Conservation (phyloP, 2,329 filamentous ascomycete species). For the Nemania sp. region DNA sequence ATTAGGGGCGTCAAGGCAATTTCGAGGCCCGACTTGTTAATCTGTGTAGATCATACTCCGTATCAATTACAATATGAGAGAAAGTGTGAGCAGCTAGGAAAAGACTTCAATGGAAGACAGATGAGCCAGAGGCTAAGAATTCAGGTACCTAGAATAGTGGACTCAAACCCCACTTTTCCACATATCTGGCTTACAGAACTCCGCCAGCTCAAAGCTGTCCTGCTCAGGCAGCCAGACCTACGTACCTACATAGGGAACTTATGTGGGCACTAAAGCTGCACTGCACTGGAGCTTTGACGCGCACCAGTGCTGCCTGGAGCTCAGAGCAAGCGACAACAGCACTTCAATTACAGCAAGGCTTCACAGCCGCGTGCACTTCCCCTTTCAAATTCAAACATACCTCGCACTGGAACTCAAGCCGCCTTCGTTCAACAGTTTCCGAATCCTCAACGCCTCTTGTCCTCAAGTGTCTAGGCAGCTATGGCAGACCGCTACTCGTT, state of each 20-base stretch:
- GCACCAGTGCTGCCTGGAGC: slow-evolving; percentile 33
- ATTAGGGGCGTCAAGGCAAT: neutral
- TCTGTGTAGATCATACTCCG: neutral
- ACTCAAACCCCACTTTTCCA: too few species aligned
- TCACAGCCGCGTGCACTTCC: slow-evolving; percentile 24
- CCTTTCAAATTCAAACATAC: slow-evolving; percentile 6
- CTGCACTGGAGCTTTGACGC: slow-evolving; percentile 27
- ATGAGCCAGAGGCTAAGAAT: too few species aligned
- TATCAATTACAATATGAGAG: too few species aligned
- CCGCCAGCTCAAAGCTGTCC: too few species aligned
- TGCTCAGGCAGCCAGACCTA: too few species aligned
- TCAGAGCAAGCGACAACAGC: slow-evolving; percentile 21
- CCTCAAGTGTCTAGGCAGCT: slow-evolving; percentile 35
- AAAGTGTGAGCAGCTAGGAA: neutral
- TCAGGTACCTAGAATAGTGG: too few species aligned
- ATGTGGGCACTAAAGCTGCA: slow-evolving; percentile 1
- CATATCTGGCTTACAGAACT: too few species aligned
- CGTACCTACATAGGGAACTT: neutral
- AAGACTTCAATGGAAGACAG: too few species aligned
- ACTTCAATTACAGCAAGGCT: slow-evolving; percentile 24
- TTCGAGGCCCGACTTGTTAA: neutral
- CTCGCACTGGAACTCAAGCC: slow-evolving; percentile 1
- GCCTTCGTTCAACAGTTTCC: neutral
- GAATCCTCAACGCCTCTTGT: slow-evolving; percentile 7
- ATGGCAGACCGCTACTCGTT: slow-evolving; percentile 99